A percentile compares a stretch with the other conserved stretches of the same genome.
These are phyloP conservation scores for Rachicladosporium sp. DNA, from an alignment of 2,329 filamentous ascomycete genomes.

Conservation along the genomic window DNA sequence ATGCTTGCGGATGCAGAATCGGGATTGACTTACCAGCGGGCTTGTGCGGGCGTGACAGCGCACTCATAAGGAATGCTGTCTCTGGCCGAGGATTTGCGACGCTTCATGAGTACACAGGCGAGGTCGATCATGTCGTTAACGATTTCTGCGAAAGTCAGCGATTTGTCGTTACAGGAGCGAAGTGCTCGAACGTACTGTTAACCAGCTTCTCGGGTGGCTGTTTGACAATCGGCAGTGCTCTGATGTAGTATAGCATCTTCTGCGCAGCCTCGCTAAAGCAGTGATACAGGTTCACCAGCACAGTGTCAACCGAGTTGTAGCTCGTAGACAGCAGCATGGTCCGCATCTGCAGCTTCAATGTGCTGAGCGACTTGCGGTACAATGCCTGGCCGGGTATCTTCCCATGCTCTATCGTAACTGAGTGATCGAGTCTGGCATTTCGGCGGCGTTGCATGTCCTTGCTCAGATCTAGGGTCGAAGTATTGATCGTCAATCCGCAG, in stretches of 20 bases:
- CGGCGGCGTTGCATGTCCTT: conserved; percentile 50
- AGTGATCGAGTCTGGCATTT: conserved; percentile 47
- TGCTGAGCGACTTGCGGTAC: conserved; percentile 59
- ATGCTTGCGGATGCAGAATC: not conserved
- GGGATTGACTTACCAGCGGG: conserved; percentile 43
- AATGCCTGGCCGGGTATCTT: conserved; percentile 65
- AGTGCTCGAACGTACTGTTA: conserved; percentile 34
- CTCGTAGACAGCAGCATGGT: conserved; percentile 70
- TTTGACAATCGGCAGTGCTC: conserved; percentile 44
- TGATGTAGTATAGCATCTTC: conserved; percentile 54
- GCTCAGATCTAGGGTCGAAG: conserved; percentile 57
- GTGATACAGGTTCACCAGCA: conserved; percentile 62
- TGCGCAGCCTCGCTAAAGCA: conserved; percentile 66
- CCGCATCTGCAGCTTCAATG: conserved; percentile 77
- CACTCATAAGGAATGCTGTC: conserved; percentile 38
- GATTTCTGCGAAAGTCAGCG: conserved; percentile 37
- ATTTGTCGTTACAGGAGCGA: conserved; percentile 3
- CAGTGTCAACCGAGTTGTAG: conserved; percentile 59
- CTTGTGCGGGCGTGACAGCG: conserved; percentile 47
- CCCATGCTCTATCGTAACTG: conserved; percentile 66
- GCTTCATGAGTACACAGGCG: conserved; percentile 51
- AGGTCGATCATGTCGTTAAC: conserved; percentile 54
- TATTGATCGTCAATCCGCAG: conserved; percentile 71
- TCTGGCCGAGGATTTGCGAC: conserved; percentile 25
- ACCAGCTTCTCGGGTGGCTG: conserved; percentile 50